These are phyloP conservation scores for Diaporthe ampelina DNA, from an alignment of 2,329 filamentous ascomycete genomes.

Conservation along the genomic window DNA sequence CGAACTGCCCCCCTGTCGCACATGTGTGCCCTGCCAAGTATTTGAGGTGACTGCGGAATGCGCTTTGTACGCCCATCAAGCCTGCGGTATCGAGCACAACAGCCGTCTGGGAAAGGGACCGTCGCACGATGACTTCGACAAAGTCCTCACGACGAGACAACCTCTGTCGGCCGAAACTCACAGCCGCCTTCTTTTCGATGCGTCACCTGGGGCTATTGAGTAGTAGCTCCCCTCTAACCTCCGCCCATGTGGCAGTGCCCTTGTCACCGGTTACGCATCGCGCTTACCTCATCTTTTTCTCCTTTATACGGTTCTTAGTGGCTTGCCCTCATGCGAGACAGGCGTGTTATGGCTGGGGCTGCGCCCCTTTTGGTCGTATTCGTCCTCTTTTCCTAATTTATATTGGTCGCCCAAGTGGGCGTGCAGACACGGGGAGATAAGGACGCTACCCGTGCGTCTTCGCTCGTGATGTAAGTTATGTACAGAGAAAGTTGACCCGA, in stretches of 20 bases:
- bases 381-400: not conserved
- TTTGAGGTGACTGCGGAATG: not conserved
- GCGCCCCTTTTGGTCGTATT: slow-evolving; percentile 12
- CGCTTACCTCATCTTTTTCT: slow-evolving; percentile 27
- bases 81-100: not conserved
- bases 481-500: slow-evolving; percentile 16
- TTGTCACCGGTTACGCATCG: not conserved
- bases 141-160: slow-evolving; percentile 3
- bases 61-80: not conserved
- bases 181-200: slow-evolving; percentile 25
- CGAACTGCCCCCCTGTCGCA: slow-evolving; percentile 1
- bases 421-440: not conserved
- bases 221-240: not conserved
- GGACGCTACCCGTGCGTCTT: not conserved
- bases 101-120: not conserved
- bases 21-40: slow-evolving; percentile 19
- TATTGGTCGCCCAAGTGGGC: not conserved
- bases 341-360: slow-evolving; percentile 20
- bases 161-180: not conserved
- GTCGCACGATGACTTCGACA: not conserved
- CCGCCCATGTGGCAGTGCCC: slow-evolving; percentile 19
- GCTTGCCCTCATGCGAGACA: slow-evolving; percentile 29
- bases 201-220: not conserved
- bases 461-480: slow-evolving; percentile 9
- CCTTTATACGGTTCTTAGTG: slow-evolving; percentile 37